These are phyloP conservation scores for Phytophthora meadii DNA, from an alignment of 352 stramenopile species.

Conservation along the genomic window DNA sequence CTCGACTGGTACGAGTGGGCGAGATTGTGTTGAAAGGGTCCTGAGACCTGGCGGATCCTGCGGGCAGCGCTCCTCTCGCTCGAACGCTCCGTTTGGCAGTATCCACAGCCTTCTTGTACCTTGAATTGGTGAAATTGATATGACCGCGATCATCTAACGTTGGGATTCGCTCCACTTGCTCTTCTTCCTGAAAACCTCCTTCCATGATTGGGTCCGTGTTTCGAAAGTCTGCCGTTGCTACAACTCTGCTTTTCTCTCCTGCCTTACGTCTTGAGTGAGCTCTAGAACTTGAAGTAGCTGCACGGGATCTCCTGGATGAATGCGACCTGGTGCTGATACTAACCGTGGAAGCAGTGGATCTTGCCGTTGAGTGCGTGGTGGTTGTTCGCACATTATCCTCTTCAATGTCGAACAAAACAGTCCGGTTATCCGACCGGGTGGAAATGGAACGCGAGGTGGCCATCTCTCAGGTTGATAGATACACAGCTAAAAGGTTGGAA, in stretches of 20 bases:
- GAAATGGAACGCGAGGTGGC: slow-evolving; percentile 33
- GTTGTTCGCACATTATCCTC: slow-evolving; percentile 41
- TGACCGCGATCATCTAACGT: slow-evolving; percentile 35
- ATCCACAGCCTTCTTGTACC: slow-evolving; percentile 30
- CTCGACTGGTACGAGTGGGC: slow-evolving; percentile 25
- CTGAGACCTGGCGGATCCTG: slow-evolving; percentile 22
- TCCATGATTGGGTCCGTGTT: slow-evolving; percentile 23
- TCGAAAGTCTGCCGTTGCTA: slow-evolving; percentile 28
- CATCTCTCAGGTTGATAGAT: slow-evolving; percentile 20
- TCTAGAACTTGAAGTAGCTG: slow-evolving; percentile 13
- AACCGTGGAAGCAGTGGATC: neutral
- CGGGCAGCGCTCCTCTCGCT: slow-evolving; percentile 28
- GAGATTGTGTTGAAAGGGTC: slow-evolving; percentile 24
- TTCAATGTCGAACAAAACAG: slow-evolving; percentile 53
- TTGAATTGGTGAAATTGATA: slow-evolving; percentile 34
- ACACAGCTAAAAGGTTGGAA: slow-evolving; percentile 2
- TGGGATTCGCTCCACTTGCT: slow-evolving; percentile 13
- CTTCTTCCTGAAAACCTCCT: slow-evolving; percentile 11
- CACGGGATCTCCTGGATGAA: slow-evolving; percentile 27
- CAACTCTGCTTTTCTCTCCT: slow-evolving; percentile 6
- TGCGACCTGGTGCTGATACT: slow-evolving; percentile 24
- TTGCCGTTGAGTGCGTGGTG: slow-evolving; percentile 24
- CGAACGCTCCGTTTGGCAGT: slow-evolving; percentile 27
- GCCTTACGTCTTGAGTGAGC: slow-evolving; percentile 12
- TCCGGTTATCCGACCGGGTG: slow-evolving; percentile 32